These are phyloP conservation scores for Fagopyrum tataricum DNA, from an alignment of 148 eudicot species.

Conservation along the genomic window DNA sequence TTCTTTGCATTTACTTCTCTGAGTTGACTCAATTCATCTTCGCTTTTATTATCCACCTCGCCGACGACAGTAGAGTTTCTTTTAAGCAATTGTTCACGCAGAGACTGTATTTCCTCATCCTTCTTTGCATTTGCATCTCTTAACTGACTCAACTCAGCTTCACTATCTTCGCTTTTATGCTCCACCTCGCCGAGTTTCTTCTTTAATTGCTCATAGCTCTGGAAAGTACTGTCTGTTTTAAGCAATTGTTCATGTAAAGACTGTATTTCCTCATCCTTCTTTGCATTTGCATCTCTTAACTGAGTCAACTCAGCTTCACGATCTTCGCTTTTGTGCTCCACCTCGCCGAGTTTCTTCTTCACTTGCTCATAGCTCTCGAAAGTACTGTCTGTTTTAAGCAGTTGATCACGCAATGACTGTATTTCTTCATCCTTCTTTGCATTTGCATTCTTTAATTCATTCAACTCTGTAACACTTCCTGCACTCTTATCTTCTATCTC, in stretches of 20 bases:
- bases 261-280: conserved; percentile 51
- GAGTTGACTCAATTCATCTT: conserved; percentile 23
- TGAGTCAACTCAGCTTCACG: conserved; percentile 18
- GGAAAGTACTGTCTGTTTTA: background rate
- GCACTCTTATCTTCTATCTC: conserved; percentile 33
- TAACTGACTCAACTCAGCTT: conserved; percentile 23
- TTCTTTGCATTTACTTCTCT: conserved; percentile 35
- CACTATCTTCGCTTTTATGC: background rate
- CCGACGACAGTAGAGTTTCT: conserved; percentile 1
- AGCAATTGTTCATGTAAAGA: background rate
- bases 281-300: conserved; percentile 30
- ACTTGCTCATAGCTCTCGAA: conserved; percentile 4
- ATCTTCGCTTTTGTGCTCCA: background rate
- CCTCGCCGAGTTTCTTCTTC: conserved; percentile 19
- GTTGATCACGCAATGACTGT: background rate
- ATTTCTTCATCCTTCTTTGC: conserved; percentile 3
- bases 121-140: conserved; percentile 35
- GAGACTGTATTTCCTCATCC: conserved; percentile 42
- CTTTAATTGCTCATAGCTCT: conserved; percentile 2
- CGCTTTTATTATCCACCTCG: conserved; percentile 11
- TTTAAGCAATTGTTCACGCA: background rate
- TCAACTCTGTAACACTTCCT: background rate
- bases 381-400: background rate
- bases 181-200: conserved; percentile 19
- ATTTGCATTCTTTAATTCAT: background rate